Conservation (phyloP, 371 early-diverging fungal genomes). For the Mucor saturninus region DNA sequence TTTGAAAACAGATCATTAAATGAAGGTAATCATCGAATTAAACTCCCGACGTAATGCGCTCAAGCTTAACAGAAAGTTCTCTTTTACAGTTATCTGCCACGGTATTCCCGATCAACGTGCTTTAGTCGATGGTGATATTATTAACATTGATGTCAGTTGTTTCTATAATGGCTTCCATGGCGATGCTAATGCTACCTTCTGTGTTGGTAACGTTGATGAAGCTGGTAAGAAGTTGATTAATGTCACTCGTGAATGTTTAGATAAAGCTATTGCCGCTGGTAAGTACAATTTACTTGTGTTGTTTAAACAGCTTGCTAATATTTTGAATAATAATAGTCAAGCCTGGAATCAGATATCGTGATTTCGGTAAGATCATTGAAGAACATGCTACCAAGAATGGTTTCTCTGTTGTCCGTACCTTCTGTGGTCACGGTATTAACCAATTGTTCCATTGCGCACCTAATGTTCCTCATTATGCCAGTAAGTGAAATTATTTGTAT, state of each 20-base stretch:
- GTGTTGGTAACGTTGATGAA: conserved; percentile 86
- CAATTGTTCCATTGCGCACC: conserved; percentile 88
- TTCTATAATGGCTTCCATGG: conserved; percentile 91
- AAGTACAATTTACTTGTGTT: conserved; percentile 16
- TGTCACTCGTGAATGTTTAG: conserved; percentile 79
- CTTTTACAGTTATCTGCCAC: conserved; percentile 72
- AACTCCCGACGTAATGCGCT: not conserved
- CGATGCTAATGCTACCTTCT: conserved; percentile 88
- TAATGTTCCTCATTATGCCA: conserved; percentile 91
- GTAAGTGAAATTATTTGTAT: conserved; percentile 36
- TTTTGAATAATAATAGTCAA: conserved; percentile 56
- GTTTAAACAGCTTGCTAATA: too few relatives aligned
- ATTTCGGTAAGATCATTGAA: conserved; percentile 90
- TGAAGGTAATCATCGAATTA: conserved; percentile 43
- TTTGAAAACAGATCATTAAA: conserved; percentile 53
- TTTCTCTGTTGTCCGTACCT: conserved; percentile 91
- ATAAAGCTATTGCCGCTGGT: conserved; percentile 88
- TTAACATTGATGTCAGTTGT: conserved; percentile 91
- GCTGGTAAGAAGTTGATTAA: conserved; percentile 75
- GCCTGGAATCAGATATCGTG: conserved; percentile 91
- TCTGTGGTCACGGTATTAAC: conserved; percentile 94
- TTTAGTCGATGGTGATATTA: conserved; percentile 89
- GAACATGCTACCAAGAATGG: conserved; percentile 81
- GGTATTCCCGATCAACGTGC: conserved; percentile 91
- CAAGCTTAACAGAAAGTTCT: not conserved